Conservation (phyloP, 805 yeast species). For the Vanderwaltozyma polyspora region DNA sequence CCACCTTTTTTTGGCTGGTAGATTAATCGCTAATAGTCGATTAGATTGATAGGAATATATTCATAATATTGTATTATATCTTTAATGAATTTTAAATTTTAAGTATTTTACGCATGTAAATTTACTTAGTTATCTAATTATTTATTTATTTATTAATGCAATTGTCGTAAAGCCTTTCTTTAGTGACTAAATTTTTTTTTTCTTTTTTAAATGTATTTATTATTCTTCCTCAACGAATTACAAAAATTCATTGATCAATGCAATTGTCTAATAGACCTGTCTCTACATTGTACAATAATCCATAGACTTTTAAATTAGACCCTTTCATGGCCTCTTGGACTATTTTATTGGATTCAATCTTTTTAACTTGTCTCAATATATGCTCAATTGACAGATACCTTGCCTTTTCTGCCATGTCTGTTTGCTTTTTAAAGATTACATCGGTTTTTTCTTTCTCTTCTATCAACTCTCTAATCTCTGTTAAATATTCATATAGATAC, state of each 20-base stretch:
- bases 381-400: slow-evolving; percentile 63
- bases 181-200: too few relatives aligned
- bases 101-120: too few relatives aligned
- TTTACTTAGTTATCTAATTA: too few relatives aligned
- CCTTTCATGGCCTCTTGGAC: slow-evolving; percentile 54
- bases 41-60: too few relatives aligned
- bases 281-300: slow-evolving; percentile 72
- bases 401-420: slow-evolving; percentile 1
- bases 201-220: too few relatives aligned
- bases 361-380: slow-evolving; percentile 59
- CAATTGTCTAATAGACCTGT: slow-evolving; percentile 40
- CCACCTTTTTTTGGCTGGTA: too few relatives aligned
- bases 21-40: too few relatives aligned
- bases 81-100: too few relatives aligned
- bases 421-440: slow-evolving; percentile 32
- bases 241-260: not conserved
- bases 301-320: slow-evolving; percentile 66
- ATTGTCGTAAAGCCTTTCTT: too few relatives aligned
- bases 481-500: slow-evolving; percentile 34
- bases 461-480: slow-evolving; percentile 56
- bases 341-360: slow-evolving; percentile 41
- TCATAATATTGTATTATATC: too few relatives aligned
- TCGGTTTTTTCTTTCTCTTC: slow-evolving; percentile 35
- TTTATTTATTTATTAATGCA: too few relatives aligned
- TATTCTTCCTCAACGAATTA: too few relatives aligned